Evolutionary conservation across 805 yeast species (phyloP), one percentile per base, ranked within the genome.

Genomic region (Lachancea sp.): DNA sequence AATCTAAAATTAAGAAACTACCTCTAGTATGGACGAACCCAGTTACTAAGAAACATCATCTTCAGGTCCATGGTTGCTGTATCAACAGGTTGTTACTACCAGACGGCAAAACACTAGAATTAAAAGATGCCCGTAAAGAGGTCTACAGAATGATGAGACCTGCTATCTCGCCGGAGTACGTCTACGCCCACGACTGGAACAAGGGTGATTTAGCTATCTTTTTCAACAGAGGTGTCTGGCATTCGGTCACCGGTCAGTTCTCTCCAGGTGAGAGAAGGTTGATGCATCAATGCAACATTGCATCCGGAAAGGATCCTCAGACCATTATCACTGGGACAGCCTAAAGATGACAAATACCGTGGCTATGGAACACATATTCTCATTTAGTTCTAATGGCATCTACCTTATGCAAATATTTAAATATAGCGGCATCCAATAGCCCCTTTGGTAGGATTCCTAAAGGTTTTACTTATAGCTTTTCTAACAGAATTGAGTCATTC

Each of bases 21-120:
- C 96, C 96, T 9, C 68, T 87, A 68, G 94, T 86, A 3, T 87
- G 96, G 96, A 86, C 94, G 4, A 87, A 87, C 59, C 95, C 95
- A 13, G 80, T 81, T 29, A 87, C 95, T 29, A 80, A 80, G 26
- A 72, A 82, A 50, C 92, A 80, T 42, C 95, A 84, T 54, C 70
- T 87, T 48, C 95, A 87, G 64, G 83, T 83, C 8, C 95, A 87
- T 57, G 95, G 94, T 3, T 84, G 95, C 59, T 86, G 95, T 64
- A 80, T 85, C 45, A 75, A 76, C 66, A 77, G 74, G 56, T 67
- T 86, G 51, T 58, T 69, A 34, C 67, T 69, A 20, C 66, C 69
- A 23, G 69, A 75, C 28, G 90, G 86, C 29, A 76, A 74, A 8
- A 68, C 69, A 11, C 69, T 81, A 38, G 83, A 74, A 24, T 70